phyloP scores from a whole-genome alignment of 1,284 basidiomycete species.

The Rhodotorula sp. region DNA sequence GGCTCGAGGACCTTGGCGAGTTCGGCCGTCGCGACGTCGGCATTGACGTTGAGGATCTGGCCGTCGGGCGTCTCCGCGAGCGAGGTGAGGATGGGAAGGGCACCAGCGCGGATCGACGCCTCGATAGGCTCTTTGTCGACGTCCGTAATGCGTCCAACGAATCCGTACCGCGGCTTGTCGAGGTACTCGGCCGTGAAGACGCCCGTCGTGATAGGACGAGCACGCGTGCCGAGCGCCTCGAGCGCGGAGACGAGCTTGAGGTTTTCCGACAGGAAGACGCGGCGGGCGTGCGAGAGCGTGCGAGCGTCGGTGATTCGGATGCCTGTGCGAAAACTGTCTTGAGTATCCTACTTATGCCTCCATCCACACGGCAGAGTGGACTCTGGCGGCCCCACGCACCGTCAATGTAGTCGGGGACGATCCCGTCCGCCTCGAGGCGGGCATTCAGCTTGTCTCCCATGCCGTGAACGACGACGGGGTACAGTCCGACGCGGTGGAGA shows the following conservation, averaged over 20 bases:
- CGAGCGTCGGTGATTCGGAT: conserved; percentile 92
- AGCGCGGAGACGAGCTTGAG: conserved; percentile 85
- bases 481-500: conserved; percentile 87
- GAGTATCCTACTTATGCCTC: neutral
- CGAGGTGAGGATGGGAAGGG: conserved; percentile 86
- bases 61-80: conserved; percentile 87
- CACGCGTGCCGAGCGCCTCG: conserved; percentile 87
- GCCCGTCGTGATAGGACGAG: conserved; percentile 90
- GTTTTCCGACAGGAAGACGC: conserved; percentile 95
- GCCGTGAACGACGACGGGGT: conserved; percentile 90
- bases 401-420: conserved; percentile 91
- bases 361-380: neutral
- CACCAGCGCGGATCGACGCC: conserved; percentile 88
- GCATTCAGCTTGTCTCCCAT: conserved; percentile 67
- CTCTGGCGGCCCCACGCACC: conserved; percentile 46
- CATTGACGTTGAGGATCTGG: conserved; percentile 95
- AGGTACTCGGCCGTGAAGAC: conserved; percentile 94
- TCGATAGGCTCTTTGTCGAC: conserved; percentile 93
- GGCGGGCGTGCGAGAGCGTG: conserved; percentile 85
- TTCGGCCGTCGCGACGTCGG: conserved; percentile 93
- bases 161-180: conserved; percentile 88
- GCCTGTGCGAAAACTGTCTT: conserved; percentile 46
- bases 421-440: conserved; percentile 83
- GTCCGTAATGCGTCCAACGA: conserved; percentile 87
- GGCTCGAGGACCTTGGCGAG: conserved; percentile 93